Evolutionary conservation across 2,329 filamentous ascomycete genomes (phyloP), one percentile per base, ranked within the genome.

Genomic region (Penicillium sclerotiorum): DNA sequence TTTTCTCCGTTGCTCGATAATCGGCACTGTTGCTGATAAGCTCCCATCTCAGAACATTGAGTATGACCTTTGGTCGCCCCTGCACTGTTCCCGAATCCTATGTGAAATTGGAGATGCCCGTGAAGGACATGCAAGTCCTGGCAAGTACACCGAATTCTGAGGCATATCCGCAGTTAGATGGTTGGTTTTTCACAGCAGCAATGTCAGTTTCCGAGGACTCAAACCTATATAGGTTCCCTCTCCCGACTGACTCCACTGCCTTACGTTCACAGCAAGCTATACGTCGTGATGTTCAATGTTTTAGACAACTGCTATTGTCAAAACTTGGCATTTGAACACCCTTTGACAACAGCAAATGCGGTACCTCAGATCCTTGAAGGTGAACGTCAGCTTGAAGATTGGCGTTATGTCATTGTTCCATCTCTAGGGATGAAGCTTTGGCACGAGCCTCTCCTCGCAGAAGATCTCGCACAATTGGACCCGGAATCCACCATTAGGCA

Each of bases 21-120:
- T n/a, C n/a, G n/a, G n/a, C n/a, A n/a, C n/a, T n/a, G n/a, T n/a
- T n/a, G n/a, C n/a, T n/a, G n/a, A n/a, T n/a, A n/a, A n/a, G n/a
- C n/a, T n/a, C n/a, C n/a, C n/a, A n/a, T n/a, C n/a, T 3, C 36
- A 76, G 71, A 51, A 74, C 73, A 7, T 57, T 80, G 25, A 78
- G 77, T 53, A 79, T 80, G 73, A 80, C 77, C 0, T 78, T 80
- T 53, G 78, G 77, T 2, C 67, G 79, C 0, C 79, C 78, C 0
- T 65, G 70, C 1, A 65, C 71, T 0, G 78, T 81, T 21, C 73
- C 75, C 1, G 71, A 78, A 8, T 67, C 67, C 22, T 75, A 77
- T 39, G 62, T 79, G 39, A 67, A 66, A 45, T 53, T 76, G 4
- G 63, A 70, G 20, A 52, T 76, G 22, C 73, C 74, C 37, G 38